These are phyloP conservation scores for Sherardia arvensis DNA, from an alignment of 257 asterid genomes.

Conservation along the genomic window DNA sequence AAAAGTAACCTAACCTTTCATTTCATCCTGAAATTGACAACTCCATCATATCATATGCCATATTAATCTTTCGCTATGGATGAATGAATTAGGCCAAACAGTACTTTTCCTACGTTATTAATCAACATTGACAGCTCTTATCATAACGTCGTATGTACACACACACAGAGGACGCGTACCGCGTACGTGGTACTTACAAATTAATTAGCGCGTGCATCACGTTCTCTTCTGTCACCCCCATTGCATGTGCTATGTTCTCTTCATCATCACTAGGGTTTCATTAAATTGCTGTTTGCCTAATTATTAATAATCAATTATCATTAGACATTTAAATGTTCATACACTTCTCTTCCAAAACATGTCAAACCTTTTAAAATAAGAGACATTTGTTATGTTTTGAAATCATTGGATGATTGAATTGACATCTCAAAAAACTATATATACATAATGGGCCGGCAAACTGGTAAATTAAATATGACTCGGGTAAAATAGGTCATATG, in stretches of 20 bases:
- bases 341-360: background rate
- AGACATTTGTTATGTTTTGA: background rate
- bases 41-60: background rate
- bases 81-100: background rate
- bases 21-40: background rate
- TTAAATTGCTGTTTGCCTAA: background rate
- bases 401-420: no score
- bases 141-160: background rate
- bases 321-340: no score
- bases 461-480: no score
- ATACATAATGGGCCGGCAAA: no score
- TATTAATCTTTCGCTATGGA: background rate
- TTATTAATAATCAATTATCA: no score
- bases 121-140: background rate
- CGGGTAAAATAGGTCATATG: no score
- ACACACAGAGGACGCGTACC: no score
- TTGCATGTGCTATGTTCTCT: background rate
- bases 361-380: no score
- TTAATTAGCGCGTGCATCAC: background rate
- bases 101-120: background rate
- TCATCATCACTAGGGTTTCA: background rate
- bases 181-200: background rate
- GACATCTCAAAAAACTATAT: background rate
- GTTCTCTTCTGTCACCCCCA: background rate
- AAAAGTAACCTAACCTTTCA: background rate